Conservation (phyloP, 257 asterid species). For the Leonotis leonurus region DNA sequence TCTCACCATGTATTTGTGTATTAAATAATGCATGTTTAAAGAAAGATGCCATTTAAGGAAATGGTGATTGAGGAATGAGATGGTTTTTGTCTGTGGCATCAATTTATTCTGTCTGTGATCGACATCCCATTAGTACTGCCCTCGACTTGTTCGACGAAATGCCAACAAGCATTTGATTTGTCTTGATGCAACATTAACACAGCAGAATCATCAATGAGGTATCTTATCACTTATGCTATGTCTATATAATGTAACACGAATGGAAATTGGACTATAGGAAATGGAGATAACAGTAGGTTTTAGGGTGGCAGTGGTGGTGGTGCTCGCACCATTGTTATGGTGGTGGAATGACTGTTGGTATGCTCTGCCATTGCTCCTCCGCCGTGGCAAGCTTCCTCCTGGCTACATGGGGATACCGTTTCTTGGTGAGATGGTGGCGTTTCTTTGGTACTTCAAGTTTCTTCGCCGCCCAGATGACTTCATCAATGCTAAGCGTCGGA, state of each 20-base stretch:
- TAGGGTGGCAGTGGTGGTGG: neutral
- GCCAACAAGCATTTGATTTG: neutral
- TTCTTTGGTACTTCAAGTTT: constrained; percentile 48
- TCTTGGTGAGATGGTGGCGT: constrained; percentile 39
- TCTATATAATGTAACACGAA: neutral
- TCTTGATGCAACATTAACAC: neutral
- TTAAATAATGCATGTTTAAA: too few species aligned
- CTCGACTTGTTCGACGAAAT: neutral
- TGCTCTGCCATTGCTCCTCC: constrained; percentile 15
- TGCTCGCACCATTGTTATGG: constrained; percentile 2
- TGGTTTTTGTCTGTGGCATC: neutral
- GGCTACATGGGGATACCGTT: constrained; percentile 54
- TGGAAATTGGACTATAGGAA: neutral
- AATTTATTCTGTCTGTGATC: too few species aligned
- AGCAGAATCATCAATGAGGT: neutral
- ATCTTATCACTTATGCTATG: neutral
- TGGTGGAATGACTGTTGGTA: constrained; percentile 49
- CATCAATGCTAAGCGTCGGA: constrained; percentile 36
- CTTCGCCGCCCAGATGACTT: constrained; percentile 40
- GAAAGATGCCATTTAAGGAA: neutral
- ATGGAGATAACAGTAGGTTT: neutral
- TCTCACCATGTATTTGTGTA: too few species aligned
- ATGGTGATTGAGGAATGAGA: neutral
- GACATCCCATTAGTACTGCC: neutral
- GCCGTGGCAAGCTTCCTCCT: constrained; percentile 6